Evolutionary conservation across 495 filamentous ascomycete genomes (phyloP), one percentile per base, ranked within the genome.

Genomic region (Hamigera avellanea): DNA sequence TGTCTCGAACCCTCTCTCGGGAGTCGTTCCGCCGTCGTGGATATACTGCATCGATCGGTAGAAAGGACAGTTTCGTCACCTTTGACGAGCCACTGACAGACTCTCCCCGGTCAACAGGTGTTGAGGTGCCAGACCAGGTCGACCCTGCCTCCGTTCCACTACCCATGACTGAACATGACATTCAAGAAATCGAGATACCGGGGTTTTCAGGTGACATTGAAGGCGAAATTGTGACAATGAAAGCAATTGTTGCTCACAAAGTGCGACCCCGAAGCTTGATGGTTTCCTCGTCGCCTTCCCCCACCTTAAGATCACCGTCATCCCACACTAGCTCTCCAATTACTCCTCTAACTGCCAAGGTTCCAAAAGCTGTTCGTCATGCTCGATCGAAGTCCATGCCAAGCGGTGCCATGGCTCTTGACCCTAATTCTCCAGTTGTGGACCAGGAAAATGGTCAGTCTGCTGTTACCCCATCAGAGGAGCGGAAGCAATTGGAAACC

Each of bases 111-210:
- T 13, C 12, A n/a, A n/a, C 10, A 15, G 28, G 4, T 6, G 14
- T 15, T 15, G 28, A 30, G n/a, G 14, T 12, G 10, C 28, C 5
- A 13, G 28, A 30, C 41, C 2, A 33, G 40, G 34, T 72, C 9
- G 66, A 69, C 40, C 69, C 75, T 6, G 61, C 66, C 1, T 57
- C 53, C 8, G 73, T 81, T 37, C 78, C 76, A 8, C 52, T 91
- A 16, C 83, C 84, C 4, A 59, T 81, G 31, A 60, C 57, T n/a
- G 68, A 75, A 12, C 70, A 81, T 32, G 84, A 88, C 53, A 56
- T 86, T 0, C 67, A 75, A 30, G 81, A 88, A 49, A 86, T 87
- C 28, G 77, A 84, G 42, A 67, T 81, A 30, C 77, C 80, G 6
- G 76, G 77, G 3, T 67, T 81, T 26, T 66, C 63, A 7, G 10